These are phyloP conservation scores for Trifolium fragiferum DNA, from an alignment of 306 rosid species.

Conservation along the genomic window DNA sequence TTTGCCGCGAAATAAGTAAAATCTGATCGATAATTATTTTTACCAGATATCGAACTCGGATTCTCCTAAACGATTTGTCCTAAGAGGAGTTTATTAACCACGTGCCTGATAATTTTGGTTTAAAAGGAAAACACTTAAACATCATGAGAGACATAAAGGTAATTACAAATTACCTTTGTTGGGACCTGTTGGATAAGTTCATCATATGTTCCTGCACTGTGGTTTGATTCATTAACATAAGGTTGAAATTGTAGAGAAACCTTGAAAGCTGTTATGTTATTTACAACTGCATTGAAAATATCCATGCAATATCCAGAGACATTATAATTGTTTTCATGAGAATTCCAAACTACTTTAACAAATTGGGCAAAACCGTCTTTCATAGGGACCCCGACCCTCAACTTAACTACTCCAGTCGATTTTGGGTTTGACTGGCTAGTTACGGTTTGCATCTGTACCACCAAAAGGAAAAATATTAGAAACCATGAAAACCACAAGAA, in stretches of 20 bases:
- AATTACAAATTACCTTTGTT: conserved; percentile 10
- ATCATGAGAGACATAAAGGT: not conserved
- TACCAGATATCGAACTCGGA: no score
- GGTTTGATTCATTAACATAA: not conserved
- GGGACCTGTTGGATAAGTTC: conserved; percentile 40
- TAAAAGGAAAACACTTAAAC: no score
- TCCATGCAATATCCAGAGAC: conserved; percentile 49
- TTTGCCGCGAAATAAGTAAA: no score
- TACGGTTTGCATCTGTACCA: not conserved
- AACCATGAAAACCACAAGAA: not conserved
- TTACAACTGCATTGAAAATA: conserved; percentile 37
- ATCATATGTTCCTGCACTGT: conserved; percentile 39
- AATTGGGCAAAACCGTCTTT: conserved; percentile 48
- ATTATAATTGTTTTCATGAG: not conserved
- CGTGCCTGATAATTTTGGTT: no score
- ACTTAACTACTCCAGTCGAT: not conserved
- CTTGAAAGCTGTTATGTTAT: conserved; percentile 19
- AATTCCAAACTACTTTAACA: conserved; percentile 18
- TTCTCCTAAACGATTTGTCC: no score
- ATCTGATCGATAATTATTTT: no score
- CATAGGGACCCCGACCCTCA: conserved; percentile 43
- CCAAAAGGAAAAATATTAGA: conserved; percentile 11
- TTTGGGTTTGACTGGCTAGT: not conserved
- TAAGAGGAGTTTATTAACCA: no score
- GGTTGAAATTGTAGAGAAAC: conserved; percentile 39